Evolutionary conservation across 495 filamentous ascomycete genomes (phyloP).

Genomic region (Letharia lupina): DNA sequence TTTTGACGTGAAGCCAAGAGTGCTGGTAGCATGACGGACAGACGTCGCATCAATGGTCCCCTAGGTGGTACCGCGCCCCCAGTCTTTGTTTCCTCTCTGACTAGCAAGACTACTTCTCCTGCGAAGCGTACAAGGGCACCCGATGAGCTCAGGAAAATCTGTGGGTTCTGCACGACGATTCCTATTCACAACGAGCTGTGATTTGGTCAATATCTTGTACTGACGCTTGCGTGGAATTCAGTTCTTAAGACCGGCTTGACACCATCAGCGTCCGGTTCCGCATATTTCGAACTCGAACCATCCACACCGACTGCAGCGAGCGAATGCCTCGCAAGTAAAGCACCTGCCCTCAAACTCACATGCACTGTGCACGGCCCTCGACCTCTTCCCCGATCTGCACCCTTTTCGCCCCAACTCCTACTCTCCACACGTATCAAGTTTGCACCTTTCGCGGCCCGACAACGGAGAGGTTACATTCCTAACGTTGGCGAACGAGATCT

Average conservation of each 20-base stretch:
- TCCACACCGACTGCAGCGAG: slow-evolving; percentile 40
- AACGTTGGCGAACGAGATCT: slow-evolving; percentile 84
- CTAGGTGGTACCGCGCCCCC: slow-evolving; percentile 67
- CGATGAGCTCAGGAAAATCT: slow-evolving; percentile 70
- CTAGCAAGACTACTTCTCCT: slow-evolving; percentile 27
- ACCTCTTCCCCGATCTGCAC: slow-evolving; percentile 77
- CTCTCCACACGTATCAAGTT: slow-evolving; percentile 92
- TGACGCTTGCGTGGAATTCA: slow-evolving; percentile 28
- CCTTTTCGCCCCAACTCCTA: slow-evolving; percentile 83
- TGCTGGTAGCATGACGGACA: slow-evolving; percentile 40
- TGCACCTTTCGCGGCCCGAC: slow-evolving; percentile 80
- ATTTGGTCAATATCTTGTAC: neutral
- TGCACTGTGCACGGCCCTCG: slow-evolving; percentile 90
- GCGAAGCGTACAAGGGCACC: slow-evolving; percentile 47
- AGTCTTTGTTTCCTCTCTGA: slow-evolving; percentile 45
- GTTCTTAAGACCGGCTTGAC: slow-evolving; percentile 87
- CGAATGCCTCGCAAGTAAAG: slow-evolving; percentile 40
- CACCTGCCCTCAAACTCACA: slow-evolving; percentile 72
- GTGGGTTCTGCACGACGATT: slow-evolving; percentile 42
- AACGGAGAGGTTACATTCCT: slow-evolving; percentile 77
- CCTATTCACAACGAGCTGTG: neutral
- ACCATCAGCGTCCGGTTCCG: slow-evolving; percentile 87
- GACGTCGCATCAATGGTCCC: slow-evolving; percentile 86
- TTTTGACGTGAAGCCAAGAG: neutral
- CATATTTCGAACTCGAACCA: slow-evolving; percentile 79